A percentile compares a stretch with the other conserved stretches of the same genome.
These are phyloP conservation scores for Prunus campanulata DNA, from an alignment of 306 rosid genomes.

Conservation along the genomic window DNA sequence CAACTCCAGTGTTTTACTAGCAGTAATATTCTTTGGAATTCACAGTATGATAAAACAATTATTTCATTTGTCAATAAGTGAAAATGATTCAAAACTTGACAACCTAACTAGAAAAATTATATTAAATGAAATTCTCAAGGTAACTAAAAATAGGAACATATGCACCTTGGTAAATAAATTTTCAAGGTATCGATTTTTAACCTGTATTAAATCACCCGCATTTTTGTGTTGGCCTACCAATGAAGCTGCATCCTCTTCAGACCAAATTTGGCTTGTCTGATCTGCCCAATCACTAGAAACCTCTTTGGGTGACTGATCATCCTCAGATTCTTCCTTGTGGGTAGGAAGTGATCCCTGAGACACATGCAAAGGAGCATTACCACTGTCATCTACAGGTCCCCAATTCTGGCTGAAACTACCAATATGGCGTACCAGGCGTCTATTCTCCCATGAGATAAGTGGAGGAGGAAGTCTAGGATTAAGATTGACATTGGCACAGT, in stretches of 20 bases:
- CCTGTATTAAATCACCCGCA: constrained; percentile 57
- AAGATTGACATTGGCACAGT: constrained; percentile 62
- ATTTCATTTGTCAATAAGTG: not conserved
- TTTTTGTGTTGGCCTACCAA: constrained; percentile 32
- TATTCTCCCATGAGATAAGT: constrained; percentile 62
- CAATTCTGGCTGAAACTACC: constrained; percentile 48
- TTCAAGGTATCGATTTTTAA: constrained; percentile 23
- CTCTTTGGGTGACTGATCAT: constrained; percentile 53
- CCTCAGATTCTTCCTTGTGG: constrained; percentile 71
- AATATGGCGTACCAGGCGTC: constrained; percentile 40
- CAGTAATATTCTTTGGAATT: not conserved
- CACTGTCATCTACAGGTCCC: constrained; percentile 50
- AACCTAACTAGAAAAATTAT: not conserved
- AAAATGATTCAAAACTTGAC: not conserved
- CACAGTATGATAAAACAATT: not conserved
- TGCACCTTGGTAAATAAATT: constrained; percentile 13
- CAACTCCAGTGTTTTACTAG: not conserved
- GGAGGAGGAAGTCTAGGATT: constrained; percentile 81
- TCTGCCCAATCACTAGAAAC: constrained; percentile 43
- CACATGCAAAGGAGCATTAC: constrained; percentile 39
- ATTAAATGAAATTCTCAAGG: not conserved
- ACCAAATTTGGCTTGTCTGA: constrained; percentile 9
- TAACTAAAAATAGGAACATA: not conserved
- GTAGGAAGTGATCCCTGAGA: constrained; percentile 58
- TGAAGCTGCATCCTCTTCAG: constrained; percentile 28